These are phyloP conservation scores for Odontarrhena argentea DNA, from an alignment of 345 rosid genomes.

Conservation along the genomic window DNA sequence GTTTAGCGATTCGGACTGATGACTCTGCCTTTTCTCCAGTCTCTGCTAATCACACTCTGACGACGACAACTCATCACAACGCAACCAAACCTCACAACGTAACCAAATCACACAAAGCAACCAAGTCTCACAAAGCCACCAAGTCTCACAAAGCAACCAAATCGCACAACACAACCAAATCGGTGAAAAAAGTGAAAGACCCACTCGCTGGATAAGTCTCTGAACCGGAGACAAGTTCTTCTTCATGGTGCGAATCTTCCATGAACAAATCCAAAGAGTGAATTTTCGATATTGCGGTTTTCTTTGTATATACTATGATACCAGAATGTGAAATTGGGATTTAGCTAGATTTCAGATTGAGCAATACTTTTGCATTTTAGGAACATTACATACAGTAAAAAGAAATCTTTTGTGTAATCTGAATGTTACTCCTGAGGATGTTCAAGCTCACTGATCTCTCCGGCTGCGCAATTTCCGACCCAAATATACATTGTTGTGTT, in stretches of 20 bases:
- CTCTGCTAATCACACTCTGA: conserved; percentile 33
- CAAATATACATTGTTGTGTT: conserved; percentile 57
- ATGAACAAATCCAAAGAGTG: conserved; percentile 6
- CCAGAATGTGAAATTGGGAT: neutral
- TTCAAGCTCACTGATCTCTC: conserved; percentile 63
- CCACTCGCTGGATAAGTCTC: conserved; percentile 21
- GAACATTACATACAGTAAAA: conserved; percentile 13
- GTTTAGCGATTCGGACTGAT: conserved; percentile 40
- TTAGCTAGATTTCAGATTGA: conserved; percentile 1
- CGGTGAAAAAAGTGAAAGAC: conserved; percentile 2
- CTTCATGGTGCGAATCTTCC: neutral
- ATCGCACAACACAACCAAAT: conserved; percentile 4
- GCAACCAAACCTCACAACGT: neutral
- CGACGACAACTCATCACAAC: neutral
- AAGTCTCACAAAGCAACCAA: neutral
- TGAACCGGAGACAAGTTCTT: neutral
- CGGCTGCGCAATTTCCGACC: conserved; percentile 68
- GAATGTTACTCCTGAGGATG: conserved; percentile 36
- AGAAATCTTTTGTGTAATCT: conserved; percentile 2
- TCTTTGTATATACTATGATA: conserved; percentile 6
- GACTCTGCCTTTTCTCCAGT: conserved; percentile 37
- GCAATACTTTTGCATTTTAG: neutral
- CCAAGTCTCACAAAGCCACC: neutral
- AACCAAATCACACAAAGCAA: neutral
- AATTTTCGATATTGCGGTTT: neutral